Base-by-base conservation (phyloP, 495 filamentous ascomycete genomes). In the Astrothelium subdiscretum region DNA sequence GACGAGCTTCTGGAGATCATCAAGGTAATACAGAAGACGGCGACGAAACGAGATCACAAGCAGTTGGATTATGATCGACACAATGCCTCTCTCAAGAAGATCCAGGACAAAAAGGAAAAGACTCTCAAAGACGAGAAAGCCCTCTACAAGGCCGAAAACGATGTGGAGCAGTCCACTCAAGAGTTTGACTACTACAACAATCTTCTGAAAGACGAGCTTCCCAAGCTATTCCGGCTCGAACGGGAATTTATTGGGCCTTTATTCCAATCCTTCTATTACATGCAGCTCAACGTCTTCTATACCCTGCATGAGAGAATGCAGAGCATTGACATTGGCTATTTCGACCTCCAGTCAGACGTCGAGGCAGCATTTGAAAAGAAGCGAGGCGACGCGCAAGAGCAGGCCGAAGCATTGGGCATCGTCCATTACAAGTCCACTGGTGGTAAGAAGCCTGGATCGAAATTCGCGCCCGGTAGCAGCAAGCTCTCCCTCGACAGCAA, bases 251-350 rank as follows among this genome's bases (percentile, higher is more conserved):
- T 99, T 74, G 86, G 87, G 62, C 94, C 94, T 15, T 81, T 99
- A 8, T 99, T 99, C 81, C 95, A 97, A 69, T 95, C 91, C 32
- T 99, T 97, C 79, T 99, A 99, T 76, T 99, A 99, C 79, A 97
- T 99, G 95, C 94, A 99, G 73, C 83, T 99, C 61, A 99, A 99
- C 73, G 91, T 99, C 64, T 99, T 97, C 76, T 99, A 99, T 75
- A 97, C 95, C 0, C 79, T 99, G 35, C 94, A 99, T 74, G 94
- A 99, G 75, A 88, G 83, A 74, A 97, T 97, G 95, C 94, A 97
- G 74, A 85, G 80, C 61, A 89, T 95, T 70, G 89, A 97, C 72
- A 97, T 99, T 68, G 90, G 88, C 62, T 99, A 99, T 76, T 99
- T 99, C 73, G 87, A 99, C 71, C 82, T 99, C 35, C 87, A 87